A percentile compares a stretch with the other conserved stretches of the same genome.
Conservation (phyloP, 164 flowering plant genomes). For the Warburgia ugandensis region DNA sequence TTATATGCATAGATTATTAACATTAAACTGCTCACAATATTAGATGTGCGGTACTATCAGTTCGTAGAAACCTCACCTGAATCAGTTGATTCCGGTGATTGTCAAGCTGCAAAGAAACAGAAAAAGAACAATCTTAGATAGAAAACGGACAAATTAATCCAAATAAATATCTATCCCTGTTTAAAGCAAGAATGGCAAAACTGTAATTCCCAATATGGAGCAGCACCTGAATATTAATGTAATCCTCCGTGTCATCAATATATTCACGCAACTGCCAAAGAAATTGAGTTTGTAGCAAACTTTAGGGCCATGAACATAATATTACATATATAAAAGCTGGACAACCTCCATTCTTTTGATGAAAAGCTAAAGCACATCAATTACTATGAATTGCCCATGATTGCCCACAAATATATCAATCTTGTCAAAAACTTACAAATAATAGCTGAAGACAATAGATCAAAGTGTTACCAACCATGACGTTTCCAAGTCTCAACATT, state of each 20-base stretch:
- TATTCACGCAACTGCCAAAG: constrained; percentile 77
- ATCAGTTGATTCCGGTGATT: constrained; percentile 94
- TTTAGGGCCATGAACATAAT: constrained; percentile 23
- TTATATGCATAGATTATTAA: background rate
- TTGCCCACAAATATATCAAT: too few relatives aligned
- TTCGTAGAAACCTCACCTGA: constrained; percentile 46
- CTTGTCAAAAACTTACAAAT: too few relatives aligned
- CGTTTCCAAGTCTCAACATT: too few relatives aligned
- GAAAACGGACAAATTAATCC: background rate
- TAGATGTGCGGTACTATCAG: background rate
- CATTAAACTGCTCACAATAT: background rate
- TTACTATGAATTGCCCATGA: too few relatives aligned
- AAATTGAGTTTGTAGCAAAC: background rate
- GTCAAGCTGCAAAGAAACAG: constrained; percentile 63
- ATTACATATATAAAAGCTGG: too few relatives aligned
- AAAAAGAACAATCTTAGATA: background rate
- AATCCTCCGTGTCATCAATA: constrained; percentile 96
- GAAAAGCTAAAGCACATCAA: too few relatives aligned
- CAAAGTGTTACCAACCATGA: too few relatives aligned
- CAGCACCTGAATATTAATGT: constrained; percentile 91
- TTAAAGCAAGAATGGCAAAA: background rate
- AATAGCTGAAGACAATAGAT: too few relatives aligned
- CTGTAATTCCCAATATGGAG: background rate
- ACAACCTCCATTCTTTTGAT: too few relatives aligned
- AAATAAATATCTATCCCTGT: background rate